Conservation (phyloP, 345 rosid genomes). For the Salix caprea region DNA sequence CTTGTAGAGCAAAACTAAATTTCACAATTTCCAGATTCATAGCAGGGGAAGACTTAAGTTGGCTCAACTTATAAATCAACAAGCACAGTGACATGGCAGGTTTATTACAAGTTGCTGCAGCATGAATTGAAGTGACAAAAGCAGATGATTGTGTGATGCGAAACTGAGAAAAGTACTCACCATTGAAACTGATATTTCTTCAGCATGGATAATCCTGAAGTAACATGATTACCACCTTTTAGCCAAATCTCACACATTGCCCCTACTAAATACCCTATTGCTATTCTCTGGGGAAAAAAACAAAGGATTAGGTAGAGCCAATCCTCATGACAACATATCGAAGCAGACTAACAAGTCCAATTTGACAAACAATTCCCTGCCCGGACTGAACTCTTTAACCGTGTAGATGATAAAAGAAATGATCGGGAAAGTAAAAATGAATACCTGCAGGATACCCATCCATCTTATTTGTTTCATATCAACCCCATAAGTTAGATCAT, state of each 20-base stretch:
- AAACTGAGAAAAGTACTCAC: conserved; percentile 25
- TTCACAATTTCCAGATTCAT: neutral
- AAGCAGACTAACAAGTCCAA: neutral
- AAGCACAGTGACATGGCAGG: neutral
- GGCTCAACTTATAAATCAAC: neutral
- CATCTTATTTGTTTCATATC: conserved; percentile 54
- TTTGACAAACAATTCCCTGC: neutral
- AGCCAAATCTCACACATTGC: conserved; percentile 89
- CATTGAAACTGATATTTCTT: conserved; percentile 58
- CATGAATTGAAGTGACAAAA: neutral
- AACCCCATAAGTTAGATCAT: conserved; percentile 58
- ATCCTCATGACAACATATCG: neutral
- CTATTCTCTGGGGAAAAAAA: conserved; percentile 57
- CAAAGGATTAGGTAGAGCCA: neutral
- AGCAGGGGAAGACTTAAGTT: neutral
- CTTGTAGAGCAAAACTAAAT: neutral
- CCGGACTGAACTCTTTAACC: too few relatives aligned
- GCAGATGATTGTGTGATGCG: neutral
- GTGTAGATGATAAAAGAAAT: neutral
- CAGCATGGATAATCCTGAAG: conserved; percentile 38
- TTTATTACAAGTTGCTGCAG: neutral
- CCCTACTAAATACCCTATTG: conserved; percentile 58
- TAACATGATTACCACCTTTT: conserved; percentile 41
- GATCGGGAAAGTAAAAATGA: neutral
- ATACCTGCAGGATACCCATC: conserved; percentile 84